Percentiles rank a stretch among this genome's conserved stretches.
These are phyloP conservation scores for Inga oerstediana DNA, from an alignment of 306 rosid species.

Conservation along the genomic window DNA sequence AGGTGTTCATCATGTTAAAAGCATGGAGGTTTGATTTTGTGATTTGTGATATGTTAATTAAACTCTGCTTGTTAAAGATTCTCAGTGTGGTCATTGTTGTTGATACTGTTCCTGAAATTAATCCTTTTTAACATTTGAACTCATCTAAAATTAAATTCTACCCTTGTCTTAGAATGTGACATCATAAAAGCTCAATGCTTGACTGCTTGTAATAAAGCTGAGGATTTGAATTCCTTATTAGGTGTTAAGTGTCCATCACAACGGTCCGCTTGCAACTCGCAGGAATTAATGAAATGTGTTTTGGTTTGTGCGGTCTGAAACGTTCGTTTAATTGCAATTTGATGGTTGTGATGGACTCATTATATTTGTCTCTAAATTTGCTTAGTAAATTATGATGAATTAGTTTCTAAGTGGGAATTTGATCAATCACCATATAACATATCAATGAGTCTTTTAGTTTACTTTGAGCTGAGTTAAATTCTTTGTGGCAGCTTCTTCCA, in stretches of 20 bases:
- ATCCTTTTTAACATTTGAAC: not conserved
- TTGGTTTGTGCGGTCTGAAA: not conserved
- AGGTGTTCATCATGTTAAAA: not conserved
- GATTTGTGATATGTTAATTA: no score
- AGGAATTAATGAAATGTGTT: not conserved
- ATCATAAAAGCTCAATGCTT: no score
- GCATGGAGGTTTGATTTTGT: no score
- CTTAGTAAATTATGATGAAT: not conserved
- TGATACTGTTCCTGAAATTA: not conserved
- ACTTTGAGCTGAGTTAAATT: not conserved
- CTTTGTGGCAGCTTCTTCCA: conserved; percentile 47
- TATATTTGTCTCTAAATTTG: not conserved
- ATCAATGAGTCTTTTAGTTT: conserved; percentile 6
- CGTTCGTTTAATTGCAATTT: not conserved
- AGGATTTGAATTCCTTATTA: no score
- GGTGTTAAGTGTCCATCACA: not conserved
- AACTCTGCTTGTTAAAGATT: not conserved
- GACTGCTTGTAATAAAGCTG: no score
- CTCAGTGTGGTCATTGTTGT: not conserved
- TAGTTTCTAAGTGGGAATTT: not conserved
- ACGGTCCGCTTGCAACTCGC: not conserved
- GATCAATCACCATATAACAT: not conserved
- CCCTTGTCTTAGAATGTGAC: no score
- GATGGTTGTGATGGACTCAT: not conserved
- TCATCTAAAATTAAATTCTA: not conserved